These are phyloP conservation scores for Zelonia costaricensis DNA, from an alignment of 208 protist species.

Conservation along the genomic window DNA sequence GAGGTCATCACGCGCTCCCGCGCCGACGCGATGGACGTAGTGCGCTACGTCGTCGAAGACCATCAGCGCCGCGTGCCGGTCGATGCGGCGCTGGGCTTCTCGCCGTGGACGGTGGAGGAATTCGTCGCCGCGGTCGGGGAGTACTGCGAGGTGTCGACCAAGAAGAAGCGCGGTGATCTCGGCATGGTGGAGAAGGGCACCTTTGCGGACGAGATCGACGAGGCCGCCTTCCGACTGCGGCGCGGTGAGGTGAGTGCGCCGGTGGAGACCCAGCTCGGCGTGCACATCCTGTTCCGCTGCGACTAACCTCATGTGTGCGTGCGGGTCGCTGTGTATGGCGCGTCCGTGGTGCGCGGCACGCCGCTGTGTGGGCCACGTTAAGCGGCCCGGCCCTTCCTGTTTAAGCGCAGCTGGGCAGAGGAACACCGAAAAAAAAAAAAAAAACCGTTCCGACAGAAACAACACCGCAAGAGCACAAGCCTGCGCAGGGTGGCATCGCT, in stretches of 20 bases:
- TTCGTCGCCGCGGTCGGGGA: constrained; percentile 59
- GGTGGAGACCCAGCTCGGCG: constrained; percentile 73
- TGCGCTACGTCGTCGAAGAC: constrained; percentile 48
- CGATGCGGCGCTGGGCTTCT: constrained; percentile 13
- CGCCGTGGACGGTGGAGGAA: constrained; percentile 69
- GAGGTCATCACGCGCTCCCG: constrained; percentile 81
- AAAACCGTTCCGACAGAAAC: too few relatives aligned
- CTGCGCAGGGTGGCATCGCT: too few relatives aligned
- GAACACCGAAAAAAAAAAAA: too few relatives aligned
- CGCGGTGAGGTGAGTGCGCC: constrained; percentile 69
- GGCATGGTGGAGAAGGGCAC: constrained; percentile 72
- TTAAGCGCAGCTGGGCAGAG: too few relatives aligned
- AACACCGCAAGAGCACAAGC: too few relatives aligned
- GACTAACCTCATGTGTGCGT: constrained; percentile 32
- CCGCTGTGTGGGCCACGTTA: too few relatives aligned
- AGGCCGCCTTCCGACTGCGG: constrained; percentile 59
- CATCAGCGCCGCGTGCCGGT: constrained; percentile 13
- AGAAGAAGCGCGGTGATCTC: constrained; percentile 73
- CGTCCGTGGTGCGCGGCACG: too few relatives aligned
- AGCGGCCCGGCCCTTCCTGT: too few relatives aligned
- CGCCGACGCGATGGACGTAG: constrained; percentile 68
- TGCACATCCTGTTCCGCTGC: constrained; percentile 80
- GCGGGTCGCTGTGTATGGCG: not conserved
- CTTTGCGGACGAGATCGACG: constrained; percentile 75
- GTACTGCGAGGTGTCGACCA: constrained; percentile 66